These are phyloP conservation scores for Kodamaea hsintzibuensis DNA, from an alignment of 805 yeast genomes.

Conservation along the genomic window DNA sequence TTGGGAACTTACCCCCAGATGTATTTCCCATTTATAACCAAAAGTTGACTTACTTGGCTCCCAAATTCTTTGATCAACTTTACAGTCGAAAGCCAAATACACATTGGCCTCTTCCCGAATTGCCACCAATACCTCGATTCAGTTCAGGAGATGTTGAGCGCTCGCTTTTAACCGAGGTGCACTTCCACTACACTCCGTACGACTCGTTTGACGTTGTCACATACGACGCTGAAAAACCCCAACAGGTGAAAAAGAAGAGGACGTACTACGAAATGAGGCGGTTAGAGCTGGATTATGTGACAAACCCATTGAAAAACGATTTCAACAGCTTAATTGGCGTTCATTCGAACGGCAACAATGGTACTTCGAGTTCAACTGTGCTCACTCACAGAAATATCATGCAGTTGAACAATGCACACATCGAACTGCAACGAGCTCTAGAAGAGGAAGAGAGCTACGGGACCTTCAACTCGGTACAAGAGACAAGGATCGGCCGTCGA, in stretches of 20 bases:
- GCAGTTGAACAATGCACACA: conserved; percentile 50
- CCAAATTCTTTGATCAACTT: conserved; percentile 54
- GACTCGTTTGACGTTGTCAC: conserved; percentile 45
- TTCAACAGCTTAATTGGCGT: conserved; percentile 53
- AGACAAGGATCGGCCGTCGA: conserved; percentile 41
- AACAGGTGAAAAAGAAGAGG: conserved; percentile 20
- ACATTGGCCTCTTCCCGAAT: conserved; percentile 78
- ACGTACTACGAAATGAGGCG: conserved; percentile 61
- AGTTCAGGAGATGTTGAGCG: conserved; percentile 76
- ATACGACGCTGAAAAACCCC: conserved; percentile 17
- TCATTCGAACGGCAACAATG: conserved; percentile 36
- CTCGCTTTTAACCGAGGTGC: conserved; percentile 73
- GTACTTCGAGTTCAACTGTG: conserved; percentile 27
- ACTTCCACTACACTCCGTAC: conserved; percentile 55
- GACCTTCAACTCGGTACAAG: conserved; percentile 39
- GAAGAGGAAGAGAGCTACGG: conserved; percentile 40
- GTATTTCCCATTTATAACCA: conserved; percentile 72
- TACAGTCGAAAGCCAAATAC: conserved; percentile 13
- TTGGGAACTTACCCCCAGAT: conserved; percentile 81
- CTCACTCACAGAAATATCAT: conserved; percentile 66
- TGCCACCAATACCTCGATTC: conserved; percentile 62
- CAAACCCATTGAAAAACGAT: conserved; percentile 62
- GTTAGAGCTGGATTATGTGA: conserved; percentile 63
- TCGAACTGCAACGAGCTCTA: conserved; percentile 42
- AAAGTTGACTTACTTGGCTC: conserved; percentile 58